These are phyloP conservation scores for Cordia subcordata DNA, from an alignment of 257 asterid species.

Conservation along the genomic window DNA sequence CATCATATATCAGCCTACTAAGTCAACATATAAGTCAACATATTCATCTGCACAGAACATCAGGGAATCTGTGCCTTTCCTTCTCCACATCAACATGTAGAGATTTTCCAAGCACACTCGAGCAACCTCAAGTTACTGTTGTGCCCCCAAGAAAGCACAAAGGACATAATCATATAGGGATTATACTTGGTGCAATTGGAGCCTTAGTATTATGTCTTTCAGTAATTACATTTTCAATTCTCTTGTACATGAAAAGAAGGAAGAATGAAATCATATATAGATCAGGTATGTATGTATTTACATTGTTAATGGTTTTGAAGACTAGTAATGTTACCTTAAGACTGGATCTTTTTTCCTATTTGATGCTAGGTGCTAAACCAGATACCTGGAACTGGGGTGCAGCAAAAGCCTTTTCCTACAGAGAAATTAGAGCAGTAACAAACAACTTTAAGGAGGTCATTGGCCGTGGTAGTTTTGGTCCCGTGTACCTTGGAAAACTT, in stretches of 20 bases:
- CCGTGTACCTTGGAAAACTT: conserved; percentile 76
- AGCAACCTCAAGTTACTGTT: conserved; percentile 73
- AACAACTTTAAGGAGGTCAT: conserved; percentile 72
- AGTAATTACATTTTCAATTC: conserved; percentile 37
- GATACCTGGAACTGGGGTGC: conserved; percentile 58
- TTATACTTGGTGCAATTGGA: conserved; percentile 51
- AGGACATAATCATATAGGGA: conserved; percentile 40
- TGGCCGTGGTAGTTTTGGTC: conserved; percentile 92
- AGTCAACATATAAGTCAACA: background rate
- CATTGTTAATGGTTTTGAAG: background rate
- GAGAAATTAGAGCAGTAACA: conserved; percentile 75
- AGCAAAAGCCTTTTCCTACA: conserved; percentile 63
- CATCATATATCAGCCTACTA: conserved; percentile 6
- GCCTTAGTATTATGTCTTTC: conserved; percentile 50
- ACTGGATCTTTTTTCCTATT: background rate
- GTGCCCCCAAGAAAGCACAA: conserved; percentile 52
- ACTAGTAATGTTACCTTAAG: background rate
- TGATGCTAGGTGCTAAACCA: conserved; percentile 30
- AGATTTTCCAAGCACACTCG: conserved; percentile 44
- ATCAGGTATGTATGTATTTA: conserved; percentile 41
- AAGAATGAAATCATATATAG: conserved; percentile 26
- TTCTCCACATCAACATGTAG: conserved; percentile 60
- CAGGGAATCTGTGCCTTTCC: conserved; percentile 82
- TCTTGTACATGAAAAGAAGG: conserved; percentile 51
- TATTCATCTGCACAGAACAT: conserved; percentile 40